A percentile compares a stretch with the other conserved stretches of the same genome.
Conservation (phyloP, 345 rosid genomes). For the Theobroma cacao region DNA sequence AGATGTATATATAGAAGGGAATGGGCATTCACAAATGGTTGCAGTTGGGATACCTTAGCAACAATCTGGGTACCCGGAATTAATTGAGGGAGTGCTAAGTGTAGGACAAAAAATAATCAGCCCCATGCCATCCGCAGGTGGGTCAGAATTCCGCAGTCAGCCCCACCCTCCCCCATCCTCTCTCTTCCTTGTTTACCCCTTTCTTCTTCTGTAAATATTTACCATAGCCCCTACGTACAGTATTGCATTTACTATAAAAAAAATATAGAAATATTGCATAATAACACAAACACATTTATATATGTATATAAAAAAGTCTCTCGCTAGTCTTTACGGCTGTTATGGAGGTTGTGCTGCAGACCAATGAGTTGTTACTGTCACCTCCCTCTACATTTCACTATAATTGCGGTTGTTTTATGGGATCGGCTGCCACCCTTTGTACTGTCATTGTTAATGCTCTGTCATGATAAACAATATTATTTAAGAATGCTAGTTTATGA, state of each 20-base stretch:
- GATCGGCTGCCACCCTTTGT: conserved; percentile 41
- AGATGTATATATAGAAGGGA: background rate
- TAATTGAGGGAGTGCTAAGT: conserved; percentile 29
- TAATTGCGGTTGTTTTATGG: conserved; percentile 38
- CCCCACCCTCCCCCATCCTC: background rate
- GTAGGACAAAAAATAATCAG: conserved; percentile 7
- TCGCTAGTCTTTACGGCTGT: conserved; percentile 12
- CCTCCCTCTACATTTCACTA: conserved; percentile 8
- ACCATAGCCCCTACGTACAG: background rate
- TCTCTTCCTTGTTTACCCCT: background rate
- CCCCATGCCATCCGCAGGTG: conserved; percentile 29
- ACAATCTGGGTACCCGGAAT: conserved; percentile 18
- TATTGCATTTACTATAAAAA: background rate
- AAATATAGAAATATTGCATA: background rate
- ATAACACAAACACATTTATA: too few species aligned
- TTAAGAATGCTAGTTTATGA: background rate
- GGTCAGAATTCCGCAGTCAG: conserved; percentile 10
- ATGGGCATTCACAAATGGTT: background rate
- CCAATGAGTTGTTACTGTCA: conserved; percentile 27
- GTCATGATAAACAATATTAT: conserved; percentile 7
- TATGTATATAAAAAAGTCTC: background rate
- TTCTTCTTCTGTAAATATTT: background rate
- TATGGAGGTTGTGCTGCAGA: background rate
- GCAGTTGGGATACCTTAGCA: conserved; percentile 9
- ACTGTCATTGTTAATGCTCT: conserved; percentile 32